Evolutionary conservation across 768 basidiomycete genomes (phyloP).

Genomic region (Kwoniella bestiolae): DNA sequence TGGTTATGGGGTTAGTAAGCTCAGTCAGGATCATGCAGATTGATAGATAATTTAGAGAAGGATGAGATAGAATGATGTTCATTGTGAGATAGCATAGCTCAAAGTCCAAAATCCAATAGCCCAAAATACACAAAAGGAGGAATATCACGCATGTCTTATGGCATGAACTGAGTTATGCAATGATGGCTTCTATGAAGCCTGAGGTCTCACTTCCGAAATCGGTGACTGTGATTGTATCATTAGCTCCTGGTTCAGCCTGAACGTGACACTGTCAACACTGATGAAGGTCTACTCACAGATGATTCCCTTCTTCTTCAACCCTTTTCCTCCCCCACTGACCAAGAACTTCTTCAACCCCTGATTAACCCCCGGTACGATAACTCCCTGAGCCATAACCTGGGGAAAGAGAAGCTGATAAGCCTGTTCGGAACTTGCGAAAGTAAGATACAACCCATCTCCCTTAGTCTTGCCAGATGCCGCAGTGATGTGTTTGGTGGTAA

Average conservation of each 20-base stretch:
- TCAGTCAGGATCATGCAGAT: background rate
- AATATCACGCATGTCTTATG: background rate
- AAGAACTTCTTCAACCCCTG: constrained; percentile 16
- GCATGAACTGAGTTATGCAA: background rate
- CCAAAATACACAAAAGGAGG: background rate
- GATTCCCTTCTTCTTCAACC: constrained; percentile 21
- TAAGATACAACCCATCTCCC: constrained; percentile 17
- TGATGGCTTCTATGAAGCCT: constrained; percentile 21
- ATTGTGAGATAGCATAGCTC: background rate
- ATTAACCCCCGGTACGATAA: constrained; percentile 17
- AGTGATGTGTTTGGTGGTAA: constrained; percentile 3
- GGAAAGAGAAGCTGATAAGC: constrained; percentile 11
- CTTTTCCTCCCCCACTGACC: constrained; percentile 14
- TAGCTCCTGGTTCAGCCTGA: too few relatives aligned
- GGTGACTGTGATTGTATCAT: constrained; percentile 6
- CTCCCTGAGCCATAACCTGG: constrained; percentile 13
- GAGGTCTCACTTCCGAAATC: constrained; percentile 20
- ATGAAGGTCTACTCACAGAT: constrained; percentile 16
- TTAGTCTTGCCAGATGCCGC: background rate
- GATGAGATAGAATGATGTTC: background rate
- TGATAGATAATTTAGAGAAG: background rate
- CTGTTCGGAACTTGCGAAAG: constrained; percentile 14
- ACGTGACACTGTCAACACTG: too few relatives aligned
- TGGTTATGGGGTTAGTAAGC: background rate
- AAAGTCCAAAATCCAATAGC: background rate